phyloP scores from a whole-genome alignment of 1,284 basidiomycete genomes.

The Trichosporon ovoides region DNA sequence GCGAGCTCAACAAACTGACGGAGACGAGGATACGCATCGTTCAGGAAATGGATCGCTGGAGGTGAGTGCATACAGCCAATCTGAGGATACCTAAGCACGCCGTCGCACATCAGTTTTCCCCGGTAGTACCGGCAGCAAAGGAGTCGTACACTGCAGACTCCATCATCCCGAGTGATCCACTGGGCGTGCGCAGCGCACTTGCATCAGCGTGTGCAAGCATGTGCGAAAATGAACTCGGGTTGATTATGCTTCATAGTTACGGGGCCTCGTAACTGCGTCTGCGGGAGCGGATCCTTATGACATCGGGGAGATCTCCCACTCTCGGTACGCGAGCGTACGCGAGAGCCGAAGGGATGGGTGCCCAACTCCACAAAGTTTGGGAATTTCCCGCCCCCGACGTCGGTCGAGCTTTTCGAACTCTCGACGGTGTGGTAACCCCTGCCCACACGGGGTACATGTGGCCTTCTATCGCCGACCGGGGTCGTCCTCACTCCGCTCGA shows the following conservation, averaged over 20 bases:
- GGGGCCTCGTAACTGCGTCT: conserved; percentile 4
- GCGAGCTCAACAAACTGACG: conserved; percentile 75
- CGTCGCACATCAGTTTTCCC: neutral
- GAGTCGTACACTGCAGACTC: too few relatives aligned
- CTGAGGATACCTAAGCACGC: neutral
- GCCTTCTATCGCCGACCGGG: neutral
- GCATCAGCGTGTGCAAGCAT: too few relatives aligned
- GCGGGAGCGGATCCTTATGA: neutral
- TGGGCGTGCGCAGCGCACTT: too few relatives aligned
- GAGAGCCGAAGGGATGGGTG: neutral
- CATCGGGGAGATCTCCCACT: neutral
- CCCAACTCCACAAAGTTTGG: neutral
- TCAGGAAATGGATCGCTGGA: conserved; percentile 48
- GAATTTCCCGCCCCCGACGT: neutral
- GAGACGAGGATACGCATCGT: conserved; percentile 64
- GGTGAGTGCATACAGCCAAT: conserved; percentile 37
- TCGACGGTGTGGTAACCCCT: neutral
- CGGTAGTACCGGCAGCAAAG: neutral
- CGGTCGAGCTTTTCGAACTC: neutral
- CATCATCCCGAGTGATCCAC: too few relatives aligned
- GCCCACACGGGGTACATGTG: neutral
- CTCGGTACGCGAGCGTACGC: neutral
- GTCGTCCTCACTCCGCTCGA: neutral
- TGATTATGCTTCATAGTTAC: neutral
- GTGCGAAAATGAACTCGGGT: too few relatives aligned